Evolutionary conservation across 2,329 filamentous ascomycete species (phyloP), one percentile per base, ranked within the genome.

Genomic region (Pseudonectria foliicola): DNA sequence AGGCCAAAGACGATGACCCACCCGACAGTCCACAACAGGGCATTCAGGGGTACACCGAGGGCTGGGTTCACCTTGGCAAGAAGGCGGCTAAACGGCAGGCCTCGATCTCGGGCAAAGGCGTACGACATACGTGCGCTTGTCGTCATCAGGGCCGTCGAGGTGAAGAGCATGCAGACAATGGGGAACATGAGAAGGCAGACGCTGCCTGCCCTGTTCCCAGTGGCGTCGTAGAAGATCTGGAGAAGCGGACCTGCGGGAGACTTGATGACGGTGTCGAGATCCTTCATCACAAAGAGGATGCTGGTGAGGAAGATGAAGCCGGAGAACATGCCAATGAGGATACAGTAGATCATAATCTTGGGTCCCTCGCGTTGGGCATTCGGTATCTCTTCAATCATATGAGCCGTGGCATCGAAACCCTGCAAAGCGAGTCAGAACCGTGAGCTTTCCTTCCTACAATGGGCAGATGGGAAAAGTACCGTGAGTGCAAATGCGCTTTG

Each of bases 1-100:
- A 74, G 68, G 0, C 82, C 82, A 37, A 86, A 83, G 13, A 85
- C 63, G 35, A 84, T 70, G 4, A 84, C 77, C 45, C 80, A 69
- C 12, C 59, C 62, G 0, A 73, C 66, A 2, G 77, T 80, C 48
- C 83, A 69, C 14, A 77, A 61, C 3, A 87, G 62, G 0, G 82
- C 72, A 45, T 86, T 83, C 4, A 87, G 59, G 1, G 82, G 82
- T 1, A 85, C 72, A 1, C 75, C 71, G 0, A 85, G 68, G 5
- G 56, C 64, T 0, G 70, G 66, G 52, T 85, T 76, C 2, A 85
- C 73, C 30, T 63, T 67, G 15, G 78, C 69, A 40, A 84, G 81
- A 46, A 79, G 55, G 3, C 53, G 60, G 18, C 77, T 77, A 27
- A 70, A 71, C 0, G 82, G 82, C n/a, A 87, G 69, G 11, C 81